Conservation (phyloP, 768 basidiomycete genomes). For the Pisolithus sp. region DNA sequence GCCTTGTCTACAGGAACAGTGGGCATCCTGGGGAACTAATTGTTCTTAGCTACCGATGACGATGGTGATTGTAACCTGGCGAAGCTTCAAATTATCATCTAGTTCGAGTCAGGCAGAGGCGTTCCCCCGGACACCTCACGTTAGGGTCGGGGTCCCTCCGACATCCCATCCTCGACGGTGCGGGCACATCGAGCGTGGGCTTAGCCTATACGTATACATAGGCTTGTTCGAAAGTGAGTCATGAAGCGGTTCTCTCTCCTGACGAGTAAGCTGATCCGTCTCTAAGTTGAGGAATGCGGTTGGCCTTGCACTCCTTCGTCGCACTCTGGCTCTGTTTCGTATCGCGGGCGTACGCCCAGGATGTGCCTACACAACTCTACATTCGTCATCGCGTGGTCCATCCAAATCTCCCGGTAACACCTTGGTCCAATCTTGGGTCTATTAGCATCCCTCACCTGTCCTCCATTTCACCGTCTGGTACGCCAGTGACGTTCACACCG, state of each 20-base stretch:
- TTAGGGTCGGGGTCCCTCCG: not conserved
- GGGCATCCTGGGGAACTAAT: slow-evolving; percentile 53
- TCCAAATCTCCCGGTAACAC: slow-evolving; percentile 21
- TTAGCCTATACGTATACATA: not conserved
- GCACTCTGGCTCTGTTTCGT: slow-evolving; percentile 1
- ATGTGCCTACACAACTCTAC: slow-evolving; percentile 7
- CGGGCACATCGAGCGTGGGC: not conserved
- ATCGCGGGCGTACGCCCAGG: slow-evolving; percentile 5
- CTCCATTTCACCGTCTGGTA: slow-evolving; percentile 32
- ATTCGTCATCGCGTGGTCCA: slow-evolving; percentile 28
- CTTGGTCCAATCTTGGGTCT: slow-evolving; percentile 22
- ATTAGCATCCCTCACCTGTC: slow-evolving; percentile 16
- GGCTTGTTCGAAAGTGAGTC: not conserved
- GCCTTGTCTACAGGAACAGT: slow-evolving; percentile 94
- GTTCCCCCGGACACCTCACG: slow-evolving; percentile 15
- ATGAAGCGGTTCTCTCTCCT: not conserved
- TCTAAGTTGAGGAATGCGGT: not conserved
- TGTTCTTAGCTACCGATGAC: not conserved
- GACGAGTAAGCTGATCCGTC: not conserved
- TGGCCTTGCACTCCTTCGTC: slow-evolving; percentile 5
- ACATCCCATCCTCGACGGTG: not conserved
- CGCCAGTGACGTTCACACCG: slow-evolving; percentile 29
- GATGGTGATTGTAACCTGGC: not conserved
- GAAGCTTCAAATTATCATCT: slow-evolving; percentile 3
- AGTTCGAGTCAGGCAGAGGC: not conserved